A percentile compares a stretch with the other conserved stretches of the same genome.
Evolutionary conservation across 108 stramenopile genomes (phyloP).

Genomic region (Discostella pseudostelligera): DNA sequence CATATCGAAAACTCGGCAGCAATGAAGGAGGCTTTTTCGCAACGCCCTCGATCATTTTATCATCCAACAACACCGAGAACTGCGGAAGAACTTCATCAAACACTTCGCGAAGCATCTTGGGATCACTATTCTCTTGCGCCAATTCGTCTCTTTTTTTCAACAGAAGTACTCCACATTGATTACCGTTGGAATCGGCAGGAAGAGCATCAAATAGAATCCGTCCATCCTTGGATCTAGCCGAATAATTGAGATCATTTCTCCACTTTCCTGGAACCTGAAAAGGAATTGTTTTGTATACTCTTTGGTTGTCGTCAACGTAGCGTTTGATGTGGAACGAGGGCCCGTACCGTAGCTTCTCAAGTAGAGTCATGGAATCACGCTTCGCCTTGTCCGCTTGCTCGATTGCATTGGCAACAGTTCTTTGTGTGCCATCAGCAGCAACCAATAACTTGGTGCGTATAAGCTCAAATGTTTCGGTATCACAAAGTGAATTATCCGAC

Average conservation of each 20-base stretch:
- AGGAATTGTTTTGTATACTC: constrained; percentile 86
- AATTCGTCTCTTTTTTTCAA: constrained; percentile 65
- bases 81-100: constrained; percentile 79
- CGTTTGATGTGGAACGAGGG: constrained; percentile 59
- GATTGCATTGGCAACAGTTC: constrained; percentile 70
- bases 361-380: constrained; percentile 40
- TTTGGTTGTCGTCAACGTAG: constrained; percentile 69
- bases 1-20: constrained; percentile 84
- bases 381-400: constrained; percentile 53
- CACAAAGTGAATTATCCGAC: constrained; percentile 25
- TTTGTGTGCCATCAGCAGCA: constrained; percentile 71
- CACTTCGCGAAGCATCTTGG: constrained; percentile 51
- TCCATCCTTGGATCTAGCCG: constrained; percentile 63
- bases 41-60: constrained; percentile 58
- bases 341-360: constrained; percentile 44
- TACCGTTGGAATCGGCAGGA: constrained; percentile 69
- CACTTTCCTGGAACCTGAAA: constrained; percentile 67
- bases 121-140: constrained; percentile 56
- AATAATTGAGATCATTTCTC: constrained; percentile 82
- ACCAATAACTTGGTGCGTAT: constrained; percentile 53
- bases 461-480: constrained; percentile 21
- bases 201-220: constrained; percentile 80
- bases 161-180: constrained; percentile 82
- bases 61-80: constrained; percentile 66
- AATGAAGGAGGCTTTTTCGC: constrained; percentile 69